A percentile compares a stretch with the other conserved stretches of the same genome.
Evolutionary conservation across 768 basidiomycete genomes (phyloP).

Genomic region (Xerocomus brunneocitrinus): DNA sequence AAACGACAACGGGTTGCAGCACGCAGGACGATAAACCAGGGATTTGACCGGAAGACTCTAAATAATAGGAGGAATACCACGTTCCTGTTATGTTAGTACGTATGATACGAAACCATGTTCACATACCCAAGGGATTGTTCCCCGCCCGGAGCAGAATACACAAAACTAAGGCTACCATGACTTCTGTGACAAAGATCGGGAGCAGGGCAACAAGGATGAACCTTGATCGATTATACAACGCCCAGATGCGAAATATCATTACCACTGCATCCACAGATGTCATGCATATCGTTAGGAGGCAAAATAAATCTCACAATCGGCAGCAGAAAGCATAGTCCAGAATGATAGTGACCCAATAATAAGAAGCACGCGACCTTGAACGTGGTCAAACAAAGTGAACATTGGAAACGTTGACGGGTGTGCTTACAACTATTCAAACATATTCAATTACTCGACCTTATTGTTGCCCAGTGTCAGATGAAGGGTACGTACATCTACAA

Average conservation of each 20-base stretch:
- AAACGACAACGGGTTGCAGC: background rate
- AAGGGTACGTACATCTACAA: too few species aligned
- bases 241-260: conserved; percentile 1
- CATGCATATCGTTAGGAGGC: background rate
- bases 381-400: too few species aligned
- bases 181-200: background rate
- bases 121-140: background rate
- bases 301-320: conserved; percentile 2
- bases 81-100: background rate
- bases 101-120: too few species aligned
- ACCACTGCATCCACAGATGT: background rate
- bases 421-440: too few species aligned
- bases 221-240: background rate
- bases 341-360: background rate
- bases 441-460: too few species aligned
- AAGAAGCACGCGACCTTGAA: background rate
- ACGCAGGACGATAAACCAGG: too few species aligned
- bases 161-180: background rate
- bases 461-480: too few species aligned
- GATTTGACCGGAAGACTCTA: too few species aligned
- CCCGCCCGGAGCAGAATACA: background rate
- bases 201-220: background rate
- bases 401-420: too few species aligned
- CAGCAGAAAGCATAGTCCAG: background rate
- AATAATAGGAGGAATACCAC: too few species aligned